These are phyloP conservation scores for Pyracantha coccinea DNA, from an alignment of 331 rosid species.

Conservation along the genomic window DNA sequence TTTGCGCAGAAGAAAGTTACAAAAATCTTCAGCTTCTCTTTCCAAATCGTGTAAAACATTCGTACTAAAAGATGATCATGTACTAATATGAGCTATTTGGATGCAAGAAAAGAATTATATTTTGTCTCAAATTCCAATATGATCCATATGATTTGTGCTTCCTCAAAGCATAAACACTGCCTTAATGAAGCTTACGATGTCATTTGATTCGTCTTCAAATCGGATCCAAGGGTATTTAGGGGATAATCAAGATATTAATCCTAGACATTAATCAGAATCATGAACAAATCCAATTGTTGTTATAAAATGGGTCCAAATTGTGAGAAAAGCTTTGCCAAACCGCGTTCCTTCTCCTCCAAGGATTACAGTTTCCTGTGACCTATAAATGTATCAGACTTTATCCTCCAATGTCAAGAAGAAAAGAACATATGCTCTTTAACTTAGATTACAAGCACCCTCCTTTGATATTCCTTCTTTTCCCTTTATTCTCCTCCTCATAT, in stretches of 20 bases:
- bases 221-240: background rate
- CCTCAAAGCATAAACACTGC: background rate
- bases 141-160: background rate
- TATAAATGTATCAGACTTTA: background rate
- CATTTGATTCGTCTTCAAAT: background rate
- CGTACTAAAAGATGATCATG: background rate
- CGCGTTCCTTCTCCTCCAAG: background rate
- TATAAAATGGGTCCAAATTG: too few relatives aligned
- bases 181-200: background rate
- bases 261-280: too few relatives aligned
- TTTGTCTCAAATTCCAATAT: background rate
- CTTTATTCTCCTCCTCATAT: background rate
- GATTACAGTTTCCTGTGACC: background rate
- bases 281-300: background rate
- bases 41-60: background rate
- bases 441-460: background rate
- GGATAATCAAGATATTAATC: background rate
- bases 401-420: background rate
- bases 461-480: background rate
- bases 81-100: background rate
- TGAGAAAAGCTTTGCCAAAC: background rate
- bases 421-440: slow-evolving; percentile 5
- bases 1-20: background rate
- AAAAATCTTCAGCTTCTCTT: background rate
- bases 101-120: background rate